phyloP scores from a whole-genome alignment of 768 basidiomycete species.

The Brasilioporus rufonigricans region DNA sequence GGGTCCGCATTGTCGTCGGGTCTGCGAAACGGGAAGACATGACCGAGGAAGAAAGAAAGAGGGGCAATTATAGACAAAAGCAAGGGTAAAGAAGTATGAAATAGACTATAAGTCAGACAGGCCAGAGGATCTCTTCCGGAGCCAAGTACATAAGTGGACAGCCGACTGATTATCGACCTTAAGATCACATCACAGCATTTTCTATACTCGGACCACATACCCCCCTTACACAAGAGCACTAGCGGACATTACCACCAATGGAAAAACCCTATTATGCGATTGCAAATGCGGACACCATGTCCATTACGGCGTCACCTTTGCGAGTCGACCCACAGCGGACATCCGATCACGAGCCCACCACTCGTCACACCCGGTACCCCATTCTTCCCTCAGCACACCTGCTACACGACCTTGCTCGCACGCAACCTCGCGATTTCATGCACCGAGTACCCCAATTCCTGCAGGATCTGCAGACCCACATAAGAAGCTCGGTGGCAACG shows the following conservation, averaged over 20 bases:
- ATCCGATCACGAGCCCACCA: constrained; percentile 17
- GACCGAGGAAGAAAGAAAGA: too few relatives aligned
- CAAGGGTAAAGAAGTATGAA: constrained; percentile 18
- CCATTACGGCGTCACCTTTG: constrained; percentile 3
- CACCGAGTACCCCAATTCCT: constrained; percentile 42
- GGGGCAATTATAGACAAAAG: constrained; percentile 1
- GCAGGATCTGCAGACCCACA: constrained; percentile 33
- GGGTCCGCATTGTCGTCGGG: constrained; percentile 26
- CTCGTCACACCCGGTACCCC: constrained; percentile 16
- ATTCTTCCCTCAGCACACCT: constrained; percentile 18
- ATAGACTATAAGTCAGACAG: constrained; percentile 29
- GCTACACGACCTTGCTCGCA: constrained; percentile 41
- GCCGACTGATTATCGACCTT: constrained; percentile 32
- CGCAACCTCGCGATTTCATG: constrained; percentile 44
- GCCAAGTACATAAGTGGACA: constrained; percentile 30
- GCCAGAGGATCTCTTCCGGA: constrained; percentile 22
- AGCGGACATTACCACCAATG: constrained; percentile 17
- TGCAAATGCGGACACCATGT: constrained; percentile 27
- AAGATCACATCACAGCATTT: constrained; percentile 28
- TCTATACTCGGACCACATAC: constrained; percentile 16
- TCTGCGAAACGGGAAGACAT: constrained; percentile 32
- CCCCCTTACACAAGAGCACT: background rate
- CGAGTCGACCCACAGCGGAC: constrained; percentile 30
- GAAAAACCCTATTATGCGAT: constrained; percentile 22
- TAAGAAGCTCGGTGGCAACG: background rate